phyloP scores from a whole-genome alignment of 345 rosid species.

The Murraya paniculata region DNA sequence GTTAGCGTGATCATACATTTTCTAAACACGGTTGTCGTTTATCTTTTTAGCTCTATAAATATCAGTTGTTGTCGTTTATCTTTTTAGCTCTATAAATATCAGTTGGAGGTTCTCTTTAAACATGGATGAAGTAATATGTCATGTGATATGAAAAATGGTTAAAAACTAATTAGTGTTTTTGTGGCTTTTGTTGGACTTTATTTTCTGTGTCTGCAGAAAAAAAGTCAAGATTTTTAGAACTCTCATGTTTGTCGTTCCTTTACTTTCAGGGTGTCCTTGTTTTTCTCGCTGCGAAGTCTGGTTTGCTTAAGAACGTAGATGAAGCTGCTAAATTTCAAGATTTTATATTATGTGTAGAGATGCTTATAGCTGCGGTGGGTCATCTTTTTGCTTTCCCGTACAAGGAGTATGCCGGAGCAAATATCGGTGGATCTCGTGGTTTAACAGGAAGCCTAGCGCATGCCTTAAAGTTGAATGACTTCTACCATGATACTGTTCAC shows the following conservation, averaged over 20 bases:
- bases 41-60: neutral
- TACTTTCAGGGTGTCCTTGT: conserved; percentile 81
- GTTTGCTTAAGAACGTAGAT: conserved; percentile 68
- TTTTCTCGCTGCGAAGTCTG: conserved; percentile 94
- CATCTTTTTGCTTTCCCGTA: conserved; percentile 96
- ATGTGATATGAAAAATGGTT: neutral
- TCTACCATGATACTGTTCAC: conserved; percentile 97
- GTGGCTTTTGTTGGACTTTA: neutral
- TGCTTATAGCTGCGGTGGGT: conserved; percentile 96
- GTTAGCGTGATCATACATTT: neutral
- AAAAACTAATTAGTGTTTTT: neutral
- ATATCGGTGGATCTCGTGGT: conserved; percentile 68
- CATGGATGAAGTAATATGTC: neutral
- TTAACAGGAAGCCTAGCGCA: conserved; percentile 81
- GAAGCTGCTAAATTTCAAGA: conserved; percentile 90
- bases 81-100: neutral
- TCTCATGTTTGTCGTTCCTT: neutral
- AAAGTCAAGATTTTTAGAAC: neutral
- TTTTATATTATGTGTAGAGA: conserved; percentile 89
- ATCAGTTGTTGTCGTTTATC: neutral
- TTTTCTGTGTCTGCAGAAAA: neutral
- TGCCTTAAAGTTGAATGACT: conserved; percentile 88
- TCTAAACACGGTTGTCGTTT: neutral
- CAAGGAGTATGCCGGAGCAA: conserved; percentile 97
- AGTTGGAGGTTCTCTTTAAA: neutral